Base-by-base conservation (phyloP, 2,329 filamentous ascomycete genomes). In the Epichloe sibirici region DNA sequence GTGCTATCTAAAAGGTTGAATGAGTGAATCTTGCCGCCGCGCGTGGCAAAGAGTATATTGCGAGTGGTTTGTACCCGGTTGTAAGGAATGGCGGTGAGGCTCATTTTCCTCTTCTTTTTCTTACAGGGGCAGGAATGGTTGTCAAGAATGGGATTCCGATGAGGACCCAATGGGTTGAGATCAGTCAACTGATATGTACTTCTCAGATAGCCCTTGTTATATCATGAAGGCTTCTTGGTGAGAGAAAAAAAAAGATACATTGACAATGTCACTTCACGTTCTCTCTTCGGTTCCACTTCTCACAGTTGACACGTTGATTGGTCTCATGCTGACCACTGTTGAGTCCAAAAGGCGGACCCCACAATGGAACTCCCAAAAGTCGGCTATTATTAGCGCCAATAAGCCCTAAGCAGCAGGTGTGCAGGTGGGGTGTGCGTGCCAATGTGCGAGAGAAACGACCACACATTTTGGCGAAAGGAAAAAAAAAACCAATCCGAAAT, bases 21-120 rank as follows among this genome's bases (percentile, higher is more conserved):
- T 2, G 81, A 79, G 62, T 88, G 78, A 51, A 96, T 79, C 59
- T 76, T 79, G 47, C 83, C 78, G 13, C 88, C 88, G 55, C 83
- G 82, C 28, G 88, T 86, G 39, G 85, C 86, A 59, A 94, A 76
- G 17, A 96, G 67, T 21, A 86, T 68, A 58, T 75, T 66, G 45
- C 77, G 77, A 55, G 71, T 69, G 38, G 68, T 74, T 57, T 75
- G 73, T 46, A 88, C 67, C 59, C 80, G 78, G 60, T 85, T 85
- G 60, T 86, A 86, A n/a, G 85, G 83, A 53, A 78, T 64, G 7
- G 40, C n/a, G 9, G 23, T 48, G 47, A 55, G 38, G 48, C 47
- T 53, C 53, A 55, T 55, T 2, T 45, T 46, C 23, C 11, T 25
- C 4, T 15, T 21, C 13, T 39, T 38, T 11, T 11, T 6, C 3